Conservation (phyloP, 2,329 filamentous ascomycete species). For the Penicillium hesseltinei region DNA sequence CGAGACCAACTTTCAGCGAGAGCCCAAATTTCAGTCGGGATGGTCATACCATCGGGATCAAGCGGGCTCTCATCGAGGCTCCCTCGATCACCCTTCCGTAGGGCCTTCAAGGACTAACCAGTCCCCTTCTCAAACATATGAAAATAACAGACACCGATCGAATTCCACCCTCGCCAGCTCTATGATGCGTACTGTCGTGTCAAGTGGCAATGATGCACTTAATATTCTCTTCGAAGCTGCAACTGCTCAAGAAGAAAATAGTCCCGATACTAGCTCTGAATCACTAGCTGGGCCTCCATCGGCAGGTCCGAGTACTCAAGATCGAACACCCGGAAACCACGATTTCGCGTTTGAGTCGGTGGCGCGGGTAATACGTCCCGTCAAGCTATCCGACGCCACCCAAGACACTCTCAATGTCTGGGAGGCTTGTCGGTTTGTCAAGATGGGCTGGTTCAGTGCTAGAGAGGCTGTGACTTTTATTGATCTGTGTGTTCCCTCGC, state of each 20-base stretch:
- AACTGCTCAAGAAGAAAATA: constrained; percentile 38
- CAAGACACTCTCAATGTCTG: constrained; percentile 46
- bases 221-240: constrained; percentile 55
- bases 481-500: constrained; percentile 41
- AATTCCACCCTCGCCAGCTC: constrained; percentile 35
- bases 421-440: constrained; percentile 53
- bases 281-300: constrained; percentile 22
- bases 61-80: constrained; percentile 12
- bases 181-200: constrained; percentile 49
- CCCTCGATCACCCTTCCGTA: background rate
- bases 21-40: background rate
- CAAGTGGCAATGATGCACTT: constrained; percentile 54
- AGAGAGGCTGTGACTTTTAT: constrained; percentile 55
- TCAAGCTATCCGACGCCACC: constrained; percentile 29
- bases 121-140: constrained; percentile 13
- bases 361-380: constrained; percentile 25
- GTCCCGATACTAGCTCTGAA: constrained; percentile 27
- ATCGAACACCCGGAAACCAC: constrained; percentile 17
- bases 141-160: constrained; percentile 27
- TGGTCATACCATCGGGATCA: constrained; percentile 4
- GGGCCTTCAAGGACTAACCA: background rate
- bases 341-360: constrained; percentile 20
- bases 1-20: background rate
- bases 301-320: constrained; percentile 7
- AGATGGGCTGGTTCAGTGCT: constrained; percentile 57